Conservation (phyloP, 106 monocot species). For the Acorus gramineus region DNA sequence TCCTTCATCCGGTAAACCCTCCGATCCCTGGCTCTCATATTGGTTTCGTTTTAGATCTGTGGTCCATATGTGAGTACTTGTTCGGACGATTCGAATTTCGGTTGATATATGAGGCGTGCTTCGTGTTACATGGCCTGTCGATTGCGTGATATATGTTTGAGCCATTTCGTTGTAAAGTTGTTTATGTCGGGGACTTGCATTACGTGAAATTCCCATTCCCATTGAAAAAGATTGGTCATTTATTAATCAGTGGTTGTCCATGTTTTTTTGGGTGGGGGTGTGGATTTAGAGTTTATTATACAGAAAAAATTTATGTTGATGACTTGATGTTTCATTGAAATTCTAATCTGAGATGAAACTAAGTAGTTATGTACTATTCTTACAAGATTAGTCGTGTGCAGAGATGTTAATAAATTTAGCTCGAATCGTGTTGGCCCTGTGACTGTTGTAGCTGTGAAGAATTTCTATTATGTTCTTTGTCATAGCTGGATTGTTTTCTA, state of each 20-base stretch:
- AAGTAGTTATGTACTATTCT: no score
- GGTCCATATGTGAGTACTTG: neutral
- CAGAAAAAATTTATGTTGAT: no score
- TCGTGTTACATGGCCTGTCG: neutral
- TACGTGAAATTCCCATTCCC: neutral
- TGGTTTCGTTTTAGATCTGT: neutral
- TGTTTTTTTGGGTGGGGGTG: neutral
- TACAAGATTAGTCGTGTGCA: no score
- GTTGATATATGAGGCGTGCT: neutral
- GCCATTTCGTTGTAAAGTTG: no score
- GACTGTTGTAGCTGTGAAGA: neutral
- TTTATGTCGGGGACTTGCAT: neutral
- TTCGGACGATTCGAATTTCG: neutral
- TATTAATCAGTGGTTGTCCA: neutral
- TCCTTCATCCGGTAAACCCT: slow-evolving; percentile 73
- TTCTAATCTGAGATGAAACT: no score
- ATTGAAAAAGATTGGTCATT: neutral
- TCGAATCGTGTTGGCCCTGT: no score
- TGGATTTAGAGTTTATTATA: no score
- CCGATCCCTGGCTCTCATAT: neutral
- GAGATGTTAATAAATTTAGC: no score
- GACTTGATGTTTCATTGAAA: no score
- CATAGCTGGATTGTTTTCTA: no score
- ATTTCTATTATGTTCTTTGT: neutral
- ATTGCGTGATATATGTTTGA: neutral